These are phyloP conservation scores for Alopecurus myosuroides DNA, from an alignment of 176 grass and related monocot genomes.

Conservation along the genomic window DNA sequence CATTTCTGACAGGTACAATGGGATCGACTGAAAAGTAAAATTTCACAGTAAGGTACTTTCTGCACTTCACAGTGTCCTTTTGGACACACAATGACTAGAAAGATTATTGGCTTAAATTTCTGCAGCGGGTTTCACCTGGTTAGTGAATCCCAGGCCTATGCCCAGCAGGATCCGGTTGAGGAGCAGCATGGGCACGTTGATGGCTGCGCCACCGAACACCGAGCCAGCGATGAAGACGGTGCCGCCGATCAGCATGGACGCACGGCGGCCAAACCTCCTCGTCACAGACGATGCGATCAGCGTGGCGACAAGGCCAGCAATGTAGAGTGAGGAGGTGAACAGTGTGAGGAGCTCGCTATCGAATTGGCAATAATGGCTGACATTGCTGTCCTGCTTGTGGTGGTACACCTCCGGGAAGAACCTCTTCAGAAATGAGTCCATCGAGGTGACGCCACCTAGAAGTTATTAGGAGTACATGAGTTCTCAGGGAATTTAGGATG, in stretches of 20 bases:
- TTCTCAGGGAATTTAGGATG: neutral
- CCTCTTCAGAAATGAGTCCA: conserved; percentile 66
- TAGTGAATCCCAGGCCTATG: conserved; percentile 81
- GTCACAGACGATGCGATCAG: conserved; percentile 56
- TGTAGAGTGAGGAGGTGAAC: conserved; percentile 85
- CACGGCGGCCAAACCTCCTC: conserved; percentile 48
- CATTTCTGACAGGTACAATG: conserved; percentile 91
- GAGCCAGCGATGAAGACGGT: conserved; percentile 58
- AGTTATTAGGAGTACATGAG: neutral
- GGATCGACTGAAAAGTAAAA: conserved; percentile 59
- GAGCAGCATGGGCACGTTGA: conserved; percentile 71
- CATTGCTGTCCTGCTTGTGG: conserved; percentile 36
- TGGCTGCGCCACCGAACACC: conserved; percentile 49
- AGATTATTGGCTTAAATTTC: neutral
- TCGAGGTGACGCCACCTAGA: conserved; percentile 60
- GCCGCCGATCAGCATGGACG: conserved; percentile 69
- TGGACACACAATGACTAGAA: neutral
- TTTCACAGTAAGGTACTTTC: conserved; percentile 6
- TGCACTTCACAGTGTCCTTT: neutral
- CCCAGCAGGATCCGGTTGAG: conserved; percentile 64
- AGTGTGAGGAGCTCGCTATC: conserved; percentile 70
- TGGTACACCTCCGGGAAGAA: conserved; percentile 78
- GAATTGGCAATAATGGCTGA: conserved; percentile 75
- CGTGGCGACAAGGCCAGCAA: conserved; percentile 66
- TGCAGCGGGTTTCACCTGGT: conserved; percentile 49